Percentiles rank a stretch among this genome's conserved stretches.
Evolutionary conservation across 2,329 filamentous ascomycete genomes (phyloP).

Genomic region (Zymoseptoria brevis): DNA sequence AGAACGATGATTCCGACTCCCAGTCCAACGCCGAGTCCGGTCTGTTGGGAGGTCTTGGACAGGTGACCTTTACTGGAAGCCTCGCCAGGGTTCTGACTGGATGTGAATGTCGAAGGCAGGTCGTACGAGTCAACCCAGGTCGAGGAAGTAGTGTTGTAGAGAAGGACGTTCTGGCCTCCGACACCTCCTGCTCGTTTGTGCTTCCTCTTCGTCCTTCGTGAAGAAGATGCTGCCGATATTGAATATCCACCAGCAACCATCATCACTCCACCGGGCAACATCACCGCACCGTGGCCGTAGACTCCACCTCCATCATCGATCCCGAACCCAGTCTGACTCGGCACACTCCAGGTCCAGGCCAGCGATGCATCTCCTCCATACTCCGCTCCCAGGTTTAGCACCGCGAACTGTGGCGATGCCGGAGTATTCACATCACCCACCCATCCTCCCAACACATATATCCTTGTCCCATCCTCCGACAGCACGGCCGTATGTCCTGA

Average conservation of each 20-base stretch:
- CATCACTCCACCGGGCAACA: constrained; percentile 55
- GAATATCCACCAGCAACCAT: constrained; percentile 53
- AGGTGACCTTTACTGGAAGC: constrained; percentile 25
- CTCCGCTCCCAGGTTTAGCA: constrained; percentile 66
- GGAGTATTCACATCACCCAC: constrained; percentile 70
- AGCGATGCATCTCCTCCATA: constrained; percentile 49
- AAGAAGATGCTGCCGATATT: constrained; percentile 36
- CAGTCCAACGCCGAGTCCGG: constrained; percentile 39
- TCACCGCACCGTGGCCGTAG: constrained; percentile 54
- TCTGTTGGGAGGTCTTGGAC: constrained; percentile 39
- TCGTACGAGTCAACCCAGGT: constrained; percentile 51
- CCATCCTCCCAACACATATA: constrained; percentile 85
- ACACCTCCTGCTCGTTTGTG: constrained; percentile 30
- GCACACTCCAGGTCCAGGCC: constrained; percentile 64
- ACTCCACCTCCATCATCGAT: constrained; percentile 41
- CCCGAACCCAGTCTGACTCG: constrained; percentile 41
- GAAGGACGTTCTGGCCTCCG: constrained; percentile 34
- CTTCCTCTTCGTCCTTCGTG: constrained; percentile 27
- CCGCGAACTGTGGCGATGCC: constrained; percentile 71
- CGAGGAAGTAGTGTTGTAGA: constrained; percentile 56
- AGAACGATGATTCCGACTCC: constrained; percentile 38
- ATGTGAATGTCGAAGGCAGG: constrained; percentile 27
- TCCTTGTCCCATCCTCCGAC: constrained; percentile 65
- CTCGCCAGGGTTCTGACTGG: neutral
- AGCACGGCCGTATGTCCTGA: constrained; percentile 85